phyloP scores from a whole-genome alignment of 2,329 filamentous ascomycete genomes.

The Diaporthe sp. region DNA sequence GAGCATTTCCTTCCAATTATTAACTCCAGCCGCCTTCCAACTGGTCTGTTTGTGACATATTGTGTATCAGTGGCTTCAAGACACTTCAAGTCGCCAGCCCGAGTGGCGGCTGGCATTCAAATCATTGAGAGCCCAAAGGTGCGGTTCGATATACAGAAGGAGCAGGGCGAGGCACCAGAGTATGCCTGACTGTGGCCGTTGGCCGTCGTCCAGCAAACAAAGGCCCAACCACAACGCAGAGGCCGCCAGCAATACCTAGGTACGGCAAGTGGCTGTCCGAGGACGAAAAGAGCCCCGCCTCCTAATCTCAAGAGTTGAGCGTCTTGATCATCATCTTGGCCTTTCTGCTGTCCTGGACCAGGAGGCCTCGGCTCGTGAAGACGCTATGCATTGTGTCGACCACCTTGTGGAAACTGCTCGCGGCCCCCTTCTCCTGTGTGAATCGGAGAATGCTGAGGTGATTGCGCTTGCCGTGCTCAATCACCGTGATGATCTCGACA shows the following conservation, averaged over 20 bases:
- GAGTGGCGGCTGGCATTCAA: neutral
- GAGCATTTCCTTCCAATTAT: neutral
- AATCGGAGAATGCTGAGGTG: slow-evolving; percentile 86
- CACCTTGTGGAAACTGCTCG: slow-evolving; percentile 87
- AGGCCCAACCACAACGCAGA: slow-evolving; percentile 20
- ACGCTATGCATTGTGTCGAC: slow-evolving; percentile 81
- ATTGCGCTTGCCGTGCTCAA: slow-evolving; percentile 84
- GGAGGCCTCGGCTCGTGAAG: slow-evolving; percentile 72
- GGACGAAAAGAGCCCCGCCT: slow-evolving; percentile 29
- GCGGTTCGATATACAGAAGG: slow-evolving; percentile 5
- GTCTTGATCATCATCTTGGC: slow-evolving; percentile 81
- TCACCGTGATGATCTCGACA: slow-evolving; percentile 87
- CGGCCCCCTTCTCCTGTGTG: slow-evolving; percentile 91
- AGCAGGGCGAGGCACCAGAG: neutral
- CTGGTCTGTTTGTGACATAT: neutral
- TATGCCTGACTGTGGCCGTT: neutral
- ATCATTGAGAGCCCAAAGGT: neutral
- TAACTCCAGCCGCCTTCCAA: neutral
- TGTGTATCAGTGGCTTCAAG: neutral
- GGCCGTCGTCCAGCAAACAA: neutral
- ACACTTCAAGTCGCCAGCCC: neutral
- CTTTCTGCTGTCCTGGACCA: slow-evolving; percentile 77
- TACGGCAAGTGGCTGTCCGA: slow-evolving; percentile 18
- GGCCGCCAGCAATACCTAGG: neutral
- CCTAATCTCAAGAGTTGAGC: slow-evolving; percentile 61